These are phyloP conservation scores for Rhododendron williamsianum DNA, from an alignment of 148 eudicot genomes.

Conservation along the genomic window DNA sequence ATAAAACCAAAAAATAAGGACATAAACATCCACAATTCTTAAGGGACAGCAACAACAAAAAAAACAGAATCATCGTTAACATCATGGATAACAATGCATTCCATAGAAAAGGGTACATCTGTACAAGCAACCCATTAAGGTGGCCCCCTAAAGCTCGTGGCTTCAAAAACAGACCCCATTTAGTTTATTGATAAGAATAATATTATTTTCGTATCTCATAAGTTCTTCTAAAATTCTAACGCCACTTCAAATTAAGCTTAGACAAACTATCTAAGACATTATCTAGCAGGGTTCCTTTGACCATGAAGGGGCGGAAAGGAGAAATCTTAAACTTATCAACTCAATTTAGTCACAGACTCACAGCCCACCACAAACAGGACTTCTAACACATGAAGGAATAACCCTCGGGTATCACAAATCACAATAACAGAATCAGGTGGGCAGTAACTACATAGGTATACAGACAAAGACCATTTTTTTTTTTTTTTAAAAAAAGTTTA, in stretches of 20 bases:
- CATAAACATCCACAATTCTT: background rate
- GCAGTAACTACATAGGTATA: background rate
- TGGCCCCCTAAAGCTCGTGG: background rate
- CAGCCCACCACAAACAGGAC: background rate
- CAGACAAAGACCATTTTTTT: background rate
- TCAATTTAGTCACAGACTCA: background rate
- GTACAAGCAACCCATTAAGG: background rate
- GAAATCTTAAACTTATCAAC: background rate
- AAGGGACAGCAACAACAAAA: background rate
- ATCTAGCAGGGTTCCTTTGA: background rate
- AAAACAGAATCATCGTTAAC: background rate
- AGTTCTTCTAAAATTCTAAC: background rate
- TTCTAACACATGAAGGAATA: background rate
- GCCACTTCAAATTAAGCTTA: background rate
- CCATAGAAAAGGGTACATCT: background rate
- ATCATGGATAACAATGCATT: background rate
- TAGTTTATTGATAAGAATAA: background rate
- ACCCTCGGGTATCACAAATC: background rate
- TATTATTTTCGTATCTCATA: background rate
- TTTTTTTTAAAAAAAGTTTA: background rate
- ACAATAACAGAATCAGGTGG: background rate
- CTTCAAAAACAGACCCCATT: background rate
- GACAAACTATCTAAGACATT: background rate
- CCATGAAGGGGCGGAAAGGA: background rate
- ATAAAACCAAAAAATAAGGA: constrained; percentile 4